Evolutionary conservation across 1,139 yeast species (phyloP), one percentile per base, ranked within the genome.

Genomic region (Kurtzmaniella natalensis): DNA sequence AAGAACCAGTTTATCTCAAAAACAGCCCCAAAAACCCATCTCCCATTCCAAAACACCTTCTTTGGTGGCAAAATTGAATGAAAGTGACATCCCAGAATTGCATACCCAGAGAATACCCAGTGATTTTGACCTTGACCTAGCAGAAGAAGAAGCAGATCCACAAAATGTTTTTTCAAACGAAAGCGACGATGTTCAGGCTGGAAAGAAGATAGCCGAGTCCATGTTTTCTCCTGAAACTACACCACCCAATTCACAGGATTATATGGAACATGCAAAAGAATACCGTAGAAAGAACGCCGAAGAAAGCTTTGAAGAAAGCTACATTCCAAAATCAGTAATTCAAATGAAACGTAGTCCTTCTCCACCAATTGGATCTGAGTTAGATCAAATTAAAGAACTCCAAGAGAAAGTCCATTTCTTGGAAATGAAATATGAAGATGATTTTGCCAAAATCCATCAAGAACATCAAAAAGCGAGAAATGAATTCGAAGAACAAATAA

Each of bases 161-260:
- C 8, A 6, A 10, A 21, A 21, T 21, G 23, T 10, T 8, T 10
- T 21, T 5, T 21, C 10, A 21, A 11, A 21, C n/a, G 23, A 21
- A 10, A 21, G 23, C n/a, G n/a, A 16, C 15, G 29, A 26, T 26
- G 8, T 17, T 18, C 29, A 26, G 8, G 29, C 30, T 18, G 10
- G 34, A 5, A 31, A 19, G n/a, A n/a, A n/a, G n/a, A 18, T 24
- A 4, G 19, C 15, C 10, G 10, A n/a, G 10, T 31, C 26, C 3
- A 11, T 31, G 14, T 18, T 8, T 3, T 35, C 38, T 13, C 38
- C 38, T 15, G 38, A 35, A 14, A 53, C 59, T 6, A 53, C 57
- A 1, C 59, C 59, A 6, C 59, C 59, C 6, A 45, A 42, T 14
- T 53, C 58, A 5, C 56, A 45, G 33, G 58, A 53, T 14, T 41